Percentiles rank a stretch among this genome's conserved stretches.
These are phyloP conservation scores for Digitaria exilis DNA, from an alignment of 202 grass and related monocot genomes.

Conservation along the genomic window DNA sequence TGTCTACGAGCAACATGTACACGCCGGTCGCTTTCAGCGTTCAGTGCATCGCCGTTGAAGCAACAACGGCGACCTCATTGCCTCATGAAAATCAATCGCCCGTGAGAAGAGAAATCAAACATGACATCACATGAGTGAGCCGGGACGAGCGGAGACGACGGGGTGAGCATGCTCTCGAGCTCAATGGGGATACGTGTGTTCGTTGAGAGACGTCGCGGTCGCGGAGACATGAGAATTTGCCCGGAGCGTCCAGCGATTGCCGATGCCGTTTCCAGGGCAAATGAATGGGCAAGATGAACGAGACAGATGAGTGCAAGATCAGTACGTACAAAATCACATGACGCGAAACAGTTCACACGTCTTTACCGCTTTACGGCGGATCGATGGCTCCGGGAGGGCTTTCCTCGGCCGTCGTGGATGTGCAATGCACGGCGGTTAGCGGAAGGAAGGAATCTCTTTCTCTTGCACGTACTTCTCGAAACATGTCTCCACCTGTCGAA, in stretches of 20 bases:
- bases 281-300: not conserved
- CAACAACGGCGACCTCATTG: not conserved
- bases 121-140: no score
- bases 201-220: no score
- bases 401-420: constrained; percentile 6
- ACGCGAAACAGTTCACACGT: not conserved
- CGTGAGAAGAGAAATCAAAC: not conserved
- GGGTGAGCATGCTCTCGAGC: no score
- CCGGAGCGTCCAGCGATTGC: no score
- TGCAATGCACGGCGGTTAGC: not conserved
- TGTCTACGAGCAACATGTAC: not conserved
- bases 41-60: not conserved
- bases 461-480: constrained; percentile 5
- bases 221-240: no score
- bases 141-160: not conserved
- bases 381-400: not conserved
- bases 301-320: not conserved
- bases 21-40: not conserved
- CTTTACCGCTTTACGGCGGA: constrained; percentile 1
- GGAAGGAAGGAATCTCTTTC: constrained; percentile 32
- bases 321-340: not conserved
- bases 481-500: constrained; percentile 13
- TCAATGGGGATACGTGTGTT: no score
- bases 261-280: not conserved
- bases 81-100: not conserved